Conservation (phyloP, 805 yeast species). For the Kluyveromyces nonfermentans region DNA sequence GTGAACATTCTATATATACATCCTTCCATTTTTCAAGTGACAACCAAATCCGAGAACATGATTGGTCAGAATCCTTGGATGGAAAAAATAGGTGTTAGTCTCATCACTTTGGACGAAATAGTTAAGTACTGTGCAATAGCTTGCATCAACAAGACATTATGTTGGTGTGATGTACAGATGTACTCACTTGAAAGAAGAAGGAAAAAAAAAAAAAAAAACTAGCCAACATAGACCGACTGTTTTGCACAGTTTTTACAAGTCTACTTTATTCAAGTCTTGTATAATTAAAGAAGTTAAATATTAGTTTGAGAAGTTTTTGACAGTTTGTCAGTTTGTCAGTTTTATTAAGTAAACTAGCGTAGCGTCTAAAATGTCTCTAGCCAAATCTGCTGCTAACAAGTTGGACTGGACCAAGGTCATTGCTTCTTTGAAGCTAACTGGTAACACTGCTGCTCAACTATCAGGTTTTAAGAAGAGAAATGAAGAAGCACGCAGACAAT, state of each 20-base stretch:
- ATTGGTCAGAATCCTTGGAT: no score
- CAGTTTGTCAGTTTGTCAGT: neutral
- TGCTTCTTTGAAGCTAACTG: conserved; percentile 82
- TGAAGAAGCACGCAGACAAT: conserved; percentile 89
- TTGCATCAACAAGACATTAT: no score
- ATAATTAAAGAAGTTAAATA: neutral
- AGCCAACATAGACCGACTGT: neutral
- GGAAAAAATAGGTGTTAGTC: no score
- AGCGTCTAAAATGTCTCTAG: conserved; percentile 24
- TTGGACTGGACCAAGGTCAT: conserved; percentile 92
- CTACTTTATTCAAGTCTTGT: neutral
- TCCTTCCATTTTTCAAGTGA: no score
- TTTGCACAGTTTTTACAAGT: neutral
- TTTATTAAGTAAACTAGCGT: neutral
- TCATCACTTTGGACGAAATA: no score
- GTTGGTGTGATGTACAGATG: neutral
- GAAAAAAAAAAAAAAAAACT: no score
- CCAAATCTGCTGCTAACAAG: conserved; percentile 61
- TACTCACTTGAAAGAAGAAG: no score
- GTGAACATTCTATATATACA: no score
- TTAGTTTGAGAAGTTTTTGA: neutral
- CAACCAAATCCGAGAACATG: no score
- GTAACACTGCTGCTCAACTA: conserved; percentile 80
- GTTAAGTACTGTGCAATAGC: no score
- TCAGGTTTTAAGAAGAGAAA: conserved; percentile 95